Base-by-base conservation (phyloP, 371 early-diverging fungal species). In the Mucor sp. region DNA sequence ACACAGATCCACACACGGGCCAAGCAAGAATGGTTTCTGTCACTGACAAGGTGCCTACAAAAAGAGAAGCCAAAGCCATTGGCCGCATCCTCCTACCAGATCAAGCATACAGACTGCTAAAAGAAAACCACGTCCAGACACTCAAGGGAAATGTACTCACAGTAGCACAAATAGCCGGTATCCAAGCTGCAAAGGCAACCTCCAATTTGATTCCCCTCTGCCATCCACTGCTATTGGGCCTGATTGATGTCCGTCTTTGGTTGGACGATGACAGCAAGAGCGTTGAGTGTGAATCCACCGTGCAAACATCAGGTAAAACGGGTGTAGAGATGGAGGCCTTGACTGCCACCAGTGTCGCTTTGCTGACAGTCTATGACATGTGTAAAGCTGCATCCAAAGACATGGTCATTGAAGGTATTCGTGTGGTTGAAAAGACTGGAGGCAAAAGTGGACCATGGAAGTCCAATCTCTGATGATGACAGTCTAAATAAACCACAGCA, bases 241-340 rank as follows among this genome's bases (percentile, higher is more conserved):
- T 90, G 25, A 85, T 93, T 6, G 80, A 86, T 14, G 90, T 96
- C 23, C 75, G 85, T 11, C 75, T 97, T 15, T 69, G 72, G 60
- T 69, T 91, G 9, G 70, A 74, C 6, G 81, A 86, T 12, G 74
- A 77, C 1, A 67, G 19, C 0, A 50, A 43, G 17, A 71, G 82
- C 53, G 75, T 90, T 39, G 82, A 83, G 71, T 79, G 85, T 68
- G 84, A 86, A 70, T 76, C 90, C 11, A 64, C 68, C 6, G 95
- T 92, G 0, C 85, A 87, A 41, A 94, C 94, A 66, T 78, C 83
- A 33, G 96, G 94, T 15, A 88, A 91, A 62, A 97, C 97, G 0
- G 97, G 97, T 17, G 96, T 95, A 0, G 97, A 97, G 66, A 96
- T 96, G 94, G 96, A 95, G 70, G 97, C 96, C 2, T 62, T 96